Evolutionary conservation across 177 flowering plant species (phyloP), one percentile per base, ranked within the genome.

Genomic region (Vitis hybrid): DNA sequence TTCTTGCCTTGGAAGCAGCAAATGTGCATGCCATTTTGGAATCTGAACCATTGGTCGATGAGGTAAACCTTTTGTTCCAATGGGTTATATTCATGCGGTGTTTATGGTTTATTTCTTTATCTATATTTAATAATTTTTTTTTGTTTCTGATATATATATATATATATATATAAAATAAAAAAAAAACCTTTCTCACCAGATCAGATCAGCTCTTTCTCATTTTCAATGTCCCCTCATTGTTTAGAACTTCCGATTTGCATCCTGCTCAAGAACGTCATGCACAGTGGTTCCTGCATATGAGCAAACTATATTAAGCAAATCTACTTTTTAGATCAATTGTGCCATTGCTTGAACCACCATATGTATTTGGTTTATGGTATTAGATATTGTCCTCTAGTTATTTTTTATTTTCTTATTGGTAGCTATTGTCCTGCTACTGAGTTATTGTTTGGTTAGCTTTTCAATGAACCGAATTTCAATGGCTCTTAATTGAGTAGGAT

Each of bases 1-100:
- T 96, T 72, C 98, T 83, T 71, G 99, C 99, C 65, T 72, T 96
- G 70, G 99, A 96, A 87, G 99, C 99, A 14, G 99, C 99, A 73
- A 96, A 96, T 83, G 98, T 96, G 70, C 99, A 96, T 84, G 97
- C 98, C 68, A 89, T 96, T 81, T 82, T 96, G 82, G 99, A 90
- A 83, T 89, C 85, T 76, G 97, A 96, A 79, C 97, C 98, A 62
- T 77, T 96, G 77, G 72, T 96, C 63, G 92, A 89, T 15, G 94
- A 92, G 90, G 99, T 96, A 66, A 64, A 2, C 52, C 52, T 50
- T 67, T 61, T 69, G 11, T 15, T 56, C 49, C 16, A 14, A 64
- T 15, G 22, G 3, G 10, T 50, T 14, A 10, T 29, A 50, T 65
- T 18, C 19, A 15, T 56, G 54, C 20, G 6, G 10, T 39, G 22